Percentiles rank a stretch among this genome's conserved stretches.
Conservation (phyloP, 2,329 filamentous ascomycete genomes). For the Sporothrix brunneoviolacea region DNA sequence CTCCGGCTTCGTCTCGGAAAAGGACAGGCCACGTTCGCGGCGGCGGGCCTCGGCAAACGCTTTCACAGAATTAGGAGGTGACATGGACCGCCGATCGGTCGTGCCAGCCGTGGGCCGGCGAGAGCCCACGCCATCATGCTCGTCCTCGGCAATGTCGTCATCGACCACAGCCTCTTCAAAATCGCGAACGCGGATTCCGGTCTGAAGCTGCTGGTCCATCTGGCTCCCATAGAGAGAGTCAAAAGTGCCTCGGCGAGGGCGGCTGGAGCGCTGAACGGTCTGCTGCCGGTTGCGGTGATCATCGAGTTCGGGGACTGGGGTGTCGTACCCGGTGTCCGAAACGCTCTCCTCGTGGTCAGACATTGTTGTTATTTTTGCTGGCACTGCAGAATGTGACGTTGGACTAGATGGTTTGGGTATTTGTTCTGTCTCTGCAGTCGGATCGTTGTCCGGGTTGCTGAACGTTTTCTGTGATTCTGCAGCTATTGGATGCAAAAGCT, state of each 20-base stretch:
- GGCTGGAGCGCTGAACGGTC: slow-evolving; percentile 53
- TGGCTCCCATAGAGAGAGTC: slow-evolving; percentile 57
- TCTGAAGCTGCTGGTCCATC: slow-evolving; percentile 14
- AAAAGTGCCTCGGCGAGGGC: slow-evolving; percentile 63
- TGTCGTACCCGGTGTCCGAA: slow-evolving; percentile 59
- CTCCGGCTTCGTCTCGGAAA: slow-evolving; percentile 39
- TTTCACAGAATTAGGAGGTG: slow-evolving; percentile 94
- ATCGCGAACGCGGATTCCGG: slow-evolving; percentile 58
- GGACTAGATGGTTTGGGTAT: background rate
- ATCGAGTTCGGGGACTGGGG: slow-evolving; percentile 74
- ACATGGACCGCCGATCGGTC: slow-evolving; percentile 60
- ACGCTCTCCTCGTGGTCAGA: slow-evolving; percentile 56
- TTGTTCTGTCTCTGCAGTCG: no score
- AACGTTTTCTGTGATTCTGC: no score
- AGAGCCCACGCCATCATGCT: slow-evolving; percentile 37
- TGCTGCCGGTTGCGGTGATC: slow-evolving; percentile 70
- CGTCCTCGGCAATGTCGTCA: slow-evolving; percentile 53
- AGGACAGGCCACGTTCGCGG: slow-evolving; percentile 65
- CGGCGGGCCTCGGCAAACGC: slow-evolving; percentile 89
- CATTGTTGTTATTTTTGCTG: slow-evolving; percentile 41
- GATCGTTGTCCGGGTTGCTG: no score
- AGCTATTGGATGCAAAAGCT: no score
- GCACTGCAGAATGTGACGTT: slow-evolving; percentile 28
- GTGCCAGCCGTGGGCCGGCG: slow-evolving; percentile 54
- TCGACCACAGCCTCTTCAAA: slow-evolving; percentile 83